phyloP scores from a whole-genome alignment of 768 basidiomycete genomes.

The Amanita rubescens region DNA sequence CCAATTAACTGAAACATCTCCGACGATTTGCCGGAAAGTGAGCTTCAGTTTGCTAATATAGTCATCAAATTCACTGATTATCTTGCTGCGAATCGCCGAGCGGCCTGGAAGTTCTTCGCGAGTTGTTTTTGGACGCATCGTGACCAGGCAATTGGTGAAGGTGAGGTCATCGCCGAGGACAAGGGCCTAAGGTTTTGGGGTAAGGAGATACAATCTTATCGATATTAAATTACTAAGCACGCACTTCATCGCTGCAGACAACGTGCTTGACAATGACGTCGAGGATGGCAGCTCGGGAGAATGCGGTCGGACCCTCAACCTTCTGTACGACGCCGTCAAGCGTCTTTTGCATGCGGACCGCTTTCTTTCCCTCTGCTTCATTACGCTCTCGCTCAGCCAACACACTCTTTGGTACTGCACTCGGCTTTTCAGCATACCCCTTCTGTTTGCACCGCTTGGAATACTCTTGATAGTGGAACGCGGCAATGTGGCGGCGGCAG shows the following conservation, averaged over 20 bases:
- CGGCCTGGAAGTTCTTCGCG: too few species aligned
- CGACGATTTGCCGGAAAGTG: too few species aligned
- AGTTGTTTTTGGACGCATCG: too few species aligned
- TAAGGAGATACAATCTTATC: too few species aligned
- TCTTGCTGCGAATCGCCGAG: too few species aligned
- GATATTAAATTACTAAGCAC: neutral
- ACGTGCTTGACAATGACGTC: neutral
- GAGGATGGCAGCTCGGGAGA: neutral
- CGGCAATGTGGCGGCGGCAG: neutral
- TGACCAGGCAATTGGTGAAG: constrained; percentile 23
- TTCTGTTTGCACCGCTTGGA: neutral
- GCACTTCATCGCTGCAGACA: neutral
- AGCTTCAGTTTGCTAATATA: too few species aligned
- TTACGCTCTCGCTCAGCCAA: neutral
- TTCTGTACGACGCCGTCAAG: neutral
- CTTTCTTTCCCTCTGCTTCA: neutral
- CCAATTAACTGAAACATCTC: too few species aligned
- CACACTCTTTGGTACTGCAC: neutral
- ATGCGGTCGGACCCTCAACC: neutral
- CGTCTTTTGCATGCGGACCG: neutral
- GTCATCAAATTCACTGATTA: too few species aligned
- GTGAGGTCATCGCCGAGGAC: constrained; percentile 16
- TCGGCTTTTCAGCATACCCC: neutral
- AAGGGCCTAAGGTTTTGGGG: neutral
- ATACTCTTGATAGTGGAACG: constrained; percentile 1